These are phyloP conservation scores for Sporisorium iseilematis-ciliati DNA, from an alignment of 1,284 basidiomycete genomes.

Conservation along the genomic window DNA sequence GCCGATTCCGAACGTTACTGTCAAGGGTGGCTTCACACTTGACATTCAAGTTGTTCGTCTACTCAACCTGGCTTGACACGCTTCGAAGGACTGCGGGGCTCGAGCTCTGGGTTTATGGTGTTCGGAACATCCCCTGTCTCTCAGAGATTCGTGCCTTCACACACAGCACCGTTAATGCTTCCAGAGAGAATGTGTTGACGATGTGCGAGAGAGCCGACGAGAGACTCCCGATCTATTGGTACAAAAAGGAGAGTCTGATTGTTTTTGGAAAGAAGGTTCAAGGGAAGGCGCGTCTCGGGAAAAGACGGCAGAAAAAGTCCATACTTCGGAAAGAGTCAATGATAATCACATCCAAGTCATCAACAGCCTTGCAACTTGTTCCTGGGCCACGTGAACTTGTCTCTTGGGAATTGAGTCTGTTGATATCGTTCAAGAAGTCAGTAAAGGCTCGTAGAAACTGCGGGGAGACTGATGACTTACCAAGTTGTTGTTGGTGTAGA, in stretches of 20 bases:
- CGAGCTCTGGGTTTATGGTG: too few species aligned
- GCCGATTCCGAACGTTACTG: too few species aligned
- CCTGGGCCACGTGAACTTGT: slow-evolving; percentile 57
- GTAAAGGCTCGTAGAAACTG: too few species aligned
- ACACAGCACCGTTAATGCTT: background rate
- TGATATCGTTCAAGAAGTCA: too few species aligned
- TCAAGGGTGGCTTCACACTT: too few species aligned
- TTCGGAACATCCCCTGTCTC: too few species aligned
- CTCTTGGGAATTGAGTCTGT: too few species aligned
- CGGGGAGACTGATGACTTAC: too few species aligned
- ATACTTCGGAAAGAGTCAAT: background rate
- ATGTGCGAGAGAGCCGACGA: background rate
- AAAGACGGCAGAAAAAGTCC: background rate
- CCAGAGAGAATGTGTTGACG: background rate
- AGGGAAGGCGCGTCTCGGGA: background rate
- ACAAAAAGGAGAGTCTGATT: slow-evolving; percentile 3
- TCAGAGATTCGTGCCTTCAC: too few species aligned
- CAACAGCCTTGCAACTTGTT: slow-evolving; percentile 59
- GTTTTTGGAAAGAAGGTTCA: background rate
- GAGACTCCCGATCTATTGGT: slow-evolving; percentile 5
- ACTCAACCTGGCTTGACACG: too few species aligned
- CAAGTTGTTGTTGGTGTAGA: slow-evolving; percentile 67
- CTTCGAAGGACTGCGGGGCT: too few species aligned
- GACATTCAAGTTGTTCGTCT: too few species aligned
- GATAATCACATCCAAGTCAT: background rate